These are phyloP conservation scores for Komagataella phaffii DNA, from an alignment of 805 yeast genomes.

Conservation along the genomic window DNA sequence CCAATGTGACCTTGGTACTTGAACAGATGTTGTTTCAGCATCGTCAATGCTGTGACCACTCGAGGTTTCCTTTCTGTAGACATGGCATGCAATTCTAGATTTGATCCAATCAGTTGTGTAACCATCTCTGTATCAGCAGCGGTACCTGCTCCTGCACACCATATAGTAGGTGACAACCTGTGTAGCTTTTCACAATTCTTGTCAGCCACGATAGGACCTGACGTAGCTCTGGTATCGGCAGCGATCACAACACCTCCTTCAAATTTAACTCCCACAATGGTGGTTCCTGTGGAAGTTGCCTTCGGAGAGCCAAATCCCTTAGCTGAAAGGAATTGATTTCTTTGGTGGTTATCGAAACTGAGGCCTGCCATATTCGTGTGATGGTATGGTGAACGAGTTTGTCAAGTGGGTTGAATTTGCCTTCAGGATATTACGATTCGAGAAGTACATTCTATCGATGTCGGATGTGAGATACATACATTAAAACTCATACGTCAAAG, in stretches of 20 bases:
- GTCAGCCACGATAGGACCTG: conserved; percentile 94
- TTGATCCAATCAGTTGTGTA: conserved; percentile 83
- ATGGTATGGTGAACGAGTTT: background rate
- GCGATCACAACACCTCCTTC: conserved; percentile 94
- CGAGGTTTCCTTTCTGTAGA: conserved; percentile 80
- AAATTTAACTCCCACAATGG: conserved; percentile 92
- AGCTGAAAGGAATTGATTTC: conserved; percentile 64
- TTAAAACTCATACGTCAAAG: no score
- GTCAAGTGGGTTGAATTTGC: background rate
- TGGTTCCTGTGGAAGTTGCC: conserved; percentile 98
- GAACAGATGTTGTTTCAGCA: conserved; percentile 90
- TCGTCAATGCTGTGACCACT: conserved; percentile 84
- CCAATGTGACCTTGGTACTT: conserved; percentile 96
- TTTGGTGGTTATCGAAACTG: conserved; percentile 84
- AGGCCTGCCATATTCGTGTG: conserved; percentile 64
- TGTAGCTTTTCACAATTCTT: conserved; percentile 95
- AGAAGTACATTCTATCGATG: background rate
- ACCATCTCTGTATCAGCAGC: conserved; percentile 99
- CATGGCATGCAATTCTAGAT: conserved; percentile 80
- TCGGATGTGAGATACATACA: background rate
- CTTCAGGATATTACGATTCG: background rate
- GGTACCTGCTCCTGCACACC: conserved; percentile 99
- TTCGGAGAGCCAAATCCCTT: conserved; percentile 69
- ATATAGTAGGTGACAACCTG: conserved; percentile 76
- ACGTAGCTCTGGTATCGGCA: conserved; percentile 97